Evolutionary conservation across 2,329 filamentous ascomycete species (phyloP), one percentile per base, ranked within the genome.

Genomic region (Bipolaris sorokiniana): DNA sequence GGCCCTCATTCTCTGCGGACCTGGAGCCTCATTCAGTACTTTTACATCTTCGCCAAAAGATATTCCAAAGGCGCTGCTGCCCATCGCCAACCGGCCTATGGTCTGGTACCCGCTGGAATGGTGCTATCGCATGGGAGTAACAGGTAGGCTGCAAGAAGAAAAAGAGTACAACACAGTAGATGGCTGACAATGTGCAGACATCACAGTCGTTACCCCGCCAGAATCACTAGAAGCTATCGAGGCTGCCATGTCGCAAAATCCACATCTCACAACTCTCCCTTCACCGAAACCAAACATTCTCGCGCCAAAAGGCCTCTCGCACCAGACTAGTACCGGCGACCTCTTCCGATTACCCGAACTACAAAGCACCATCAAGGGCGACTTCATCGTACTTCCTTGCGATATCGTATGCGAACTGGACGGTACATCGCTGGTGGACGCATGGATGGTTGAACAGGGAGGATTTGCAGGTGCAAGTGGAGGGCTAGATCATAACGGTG

Each of bases 371-470:
- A 86, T 99, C 67, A 92, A 86, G 51, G 87, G 88, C 11, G 92
- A 99, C 77, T 98, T 99, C 71, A 80, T 97, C 23, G 86, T 98
- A 3, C 81, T 99, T 3, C 94, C 95, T 0, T 99, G 95, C 76
- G 95, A 99, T 74, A 82, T 99, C 6, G 88, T 99, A 37, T 97
- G 92, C 74, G 93, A 97, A 71, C 81, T 98, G 15, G 88, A 90
- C 2, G 93, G 92, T 11, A 90, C 92, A 67, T 86, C 88, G 61
- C 82, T 98, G 20, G 79, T 96, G 2, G 92, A 97, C 75, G 87
- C 93, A 58, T 99, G 95, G 92, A 93, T 97, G 89, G 86, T 93
- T 28, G 87, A 90, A 66, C 86, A 92, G 48, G 88, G 87, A 15
- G 90, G 88, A 36, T 81, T 94, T 2, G 76, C 84, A 77, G 65